Conservation (phyloP, 2,329 filamentous ascomycete genomes). For the Fusarium acutatum region DNA sequence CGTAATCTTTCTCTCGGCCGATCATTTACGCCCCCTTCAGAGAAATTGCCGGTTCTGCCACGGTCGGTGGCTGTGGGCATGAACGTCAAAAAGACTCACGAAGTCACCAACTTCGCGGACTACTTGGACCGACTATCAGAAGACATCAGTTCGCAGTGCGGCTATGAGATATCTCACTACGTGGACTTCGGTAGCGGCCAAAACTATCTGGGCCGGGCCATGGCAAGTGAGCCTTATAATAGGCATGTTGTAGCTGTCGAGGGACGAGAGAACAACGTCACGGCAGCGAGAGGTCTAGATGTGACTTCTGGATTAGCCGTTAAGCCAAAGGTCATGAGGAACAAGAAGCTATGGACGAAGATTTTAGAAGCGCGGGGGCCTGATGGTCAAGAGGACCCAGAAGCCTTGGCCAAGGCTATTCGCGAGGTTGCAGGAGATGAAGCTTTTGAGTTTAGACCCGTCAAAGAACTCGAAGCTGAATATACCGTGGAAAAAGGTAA, state of each 20-base stretch:
- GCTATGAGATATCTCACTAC: slow-evolving; percentile 77
- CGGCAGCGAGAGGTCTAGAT: slow-evolving; percentile 84
- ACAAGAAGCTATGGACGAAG: slow-evolving; percentile 80
- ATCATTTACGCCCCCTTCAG: slow-evolving; percentile 59
- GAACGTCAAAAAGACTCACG: slow-evolving; percentile 95
- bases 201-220: slow-evolving; percentile 89
- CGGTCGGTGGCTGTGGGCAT: slow-evolving; percentile 84
- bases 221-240: slow-evolving; percentile 87
- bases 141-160: slow-evolving; percentile 66
- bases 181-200: slow-evolving; percentile 97
- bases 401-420: slow-evolving; percentile 45
- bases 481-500: slow-evolving; percentile 68
- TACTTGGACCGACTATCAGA: slow-evolving; percentile 74
- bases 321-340: slow-evolving; percentile 77
- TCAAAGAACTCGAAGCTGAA: slow-evolving; percentile 56
- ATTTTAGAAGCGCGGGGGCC: slow-evolving; percentile 52
- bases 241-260: slow-evolving; percentile 91
- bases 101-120: slow-evolving; percentile 89
- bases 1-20: slow-evolving; percentile 74
- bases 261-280: slow-evolving; percentile 84
- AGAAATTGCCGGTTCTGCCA: slow-evolving; percentile 67
- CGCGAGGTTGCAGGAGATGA: slow-evolving; percentile 47
- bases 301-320: slow-evolving; percentile 79
- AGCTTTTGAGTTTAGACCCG: slow-evolving; percentile 57
- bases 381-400: slow-evolving; percentile 52